phyloP scores from a whole-genome alignment of 2,329 filamentous ascomycete genomes.

The Pseudocercospora cruenta region DNA sequence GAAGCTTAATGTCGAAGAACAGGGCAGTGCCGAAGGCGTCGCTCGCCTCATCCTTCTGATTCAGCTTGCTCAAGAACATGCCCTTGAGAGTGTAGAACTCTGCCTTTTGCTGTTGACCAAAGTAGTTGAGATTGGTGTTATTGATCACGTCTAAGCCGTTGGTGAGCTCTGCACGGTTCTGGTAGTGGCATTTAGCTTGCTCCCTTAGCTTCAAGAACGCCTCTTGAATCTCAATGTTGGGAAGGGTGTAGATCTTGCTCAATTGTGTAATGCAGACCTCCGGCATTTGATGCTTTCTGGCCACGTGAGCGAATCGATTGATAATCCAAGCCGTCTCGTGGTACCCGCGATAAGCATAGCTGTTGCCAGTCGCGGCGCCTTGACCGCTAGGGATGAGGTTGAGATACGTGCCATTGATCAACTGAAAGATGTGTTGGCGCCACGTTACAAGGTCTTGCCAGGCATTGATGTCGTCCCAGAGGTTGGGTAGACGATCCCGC shows the following conservation, averaged over 20 bases:
- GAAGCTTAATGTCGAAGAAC: constrained; percentile 92
- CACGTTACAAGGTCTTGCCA: constrained; percentile 99
- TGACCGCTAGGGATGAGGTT: constrained; percentile 77
- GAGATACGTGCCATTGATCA: constrained; percentile 95
- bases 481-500: constrained; percentile 92
- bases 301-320: constrained; percentile 96
- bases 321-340: constrained; percentile 99
- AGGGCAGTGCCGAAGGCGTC: constrained; percentile 92
- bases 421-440: constrained; percentile 97
- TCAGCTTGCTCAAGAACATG: constrained; percentile 96
- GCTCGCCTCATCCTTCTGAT: constrained; percentile 87
- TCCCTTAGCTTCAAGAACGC: constrained; percentile 98
- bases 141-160: constrained; percentile 98
- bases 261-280: constrained; percentile 98
- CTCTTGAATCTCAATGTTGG: constrained; percentile 99
- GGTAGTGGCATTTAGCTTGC: constrained; percentile 98
- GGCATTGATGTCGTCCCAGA: constrained; percentile 99
- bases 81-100: constrained; percentile 99
- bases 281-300: constrained; percentile 91
- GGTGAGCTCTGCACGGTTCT: constrained; percentile 88
- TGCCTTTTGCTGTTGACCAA: constrained; percentile 91
- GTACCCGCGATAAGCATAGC: constrained; percentile 94
- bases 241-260: constrained; percentile 95
- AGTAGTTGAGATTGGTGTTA: constrained; percentile 99
- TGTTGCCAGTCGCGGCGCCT: constrained; percentile 79